Conservation (phyloP, 371 early-diverging fungal genomes). For the Rhizopus arrhizus region DNA sequence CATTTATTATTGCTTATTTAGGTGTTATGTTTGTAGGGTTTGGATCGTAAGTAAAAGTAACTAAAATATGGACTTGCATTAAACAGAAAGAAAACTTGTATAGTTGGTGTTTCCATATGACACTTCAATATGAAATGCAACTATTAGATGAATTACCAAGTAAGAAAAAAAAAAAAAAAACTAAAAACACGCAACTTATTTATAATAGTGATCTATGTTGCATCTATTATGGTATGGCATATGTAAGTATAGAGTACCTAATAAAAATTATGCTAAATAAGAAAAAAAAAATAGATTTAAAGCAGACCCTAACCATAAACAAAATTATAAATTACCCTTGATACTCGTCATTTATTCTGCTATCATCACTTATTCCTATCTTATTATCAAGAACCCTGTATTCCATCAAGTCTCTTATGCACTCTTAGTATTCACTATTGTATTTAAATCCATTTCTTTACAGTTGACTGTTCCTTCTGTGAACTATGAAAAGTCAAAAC, state of each 20-base stretch:
- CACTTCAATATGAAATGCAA: conserved; percentile 76
- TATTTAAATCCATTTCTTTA: conserved; percentile 52
- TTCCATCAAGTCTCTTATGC: conserved; percentile 78
- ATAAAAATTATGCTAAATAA: neutral
- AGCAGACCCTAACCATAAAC: conserved; percentile 43
- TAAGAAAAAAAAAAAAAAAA: conserved; percentile 12
- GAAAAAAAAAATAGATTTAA: neutral
- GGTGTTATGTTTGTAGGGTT: conserved; percentile 68
- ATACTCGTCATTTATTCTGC: conserved; percentile 54
- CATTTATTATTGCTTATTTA: conserved; percentile 61
- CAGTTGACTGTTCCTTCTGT: conserved; percentile 35
- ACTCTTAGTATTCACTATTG: conserved; percentile 49
- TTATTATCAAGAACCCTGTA: conserved; percentile 69
- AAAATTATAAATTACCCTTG: conserved; percentile 42
- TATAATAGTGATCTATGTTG: conserved; percentile 57
- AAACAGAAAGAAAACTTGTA: neutral
- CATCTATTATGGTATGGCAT: conserved; percentile 48
- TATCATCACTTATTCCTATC: conserved; percentile 65
- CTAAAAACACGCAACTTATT: neutral
- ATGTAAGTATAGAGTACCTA: conserved; percentile 29
- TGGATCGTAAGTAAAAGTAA: conserved; percentile 50
- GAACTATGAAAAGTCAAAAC: conserved; percentile 33
- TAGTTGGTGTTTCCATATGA: conserved; percentile 79
- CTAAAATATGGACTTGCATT: neutral
- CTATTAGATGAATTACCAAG: conserved; percentile 77